Evolutionary conservation across 2,329 filamentous ascomycete species (phyloP), one percentile per base, ranked within the genome.

Genomic region (Orbilia blumenaviensis): DNA sequence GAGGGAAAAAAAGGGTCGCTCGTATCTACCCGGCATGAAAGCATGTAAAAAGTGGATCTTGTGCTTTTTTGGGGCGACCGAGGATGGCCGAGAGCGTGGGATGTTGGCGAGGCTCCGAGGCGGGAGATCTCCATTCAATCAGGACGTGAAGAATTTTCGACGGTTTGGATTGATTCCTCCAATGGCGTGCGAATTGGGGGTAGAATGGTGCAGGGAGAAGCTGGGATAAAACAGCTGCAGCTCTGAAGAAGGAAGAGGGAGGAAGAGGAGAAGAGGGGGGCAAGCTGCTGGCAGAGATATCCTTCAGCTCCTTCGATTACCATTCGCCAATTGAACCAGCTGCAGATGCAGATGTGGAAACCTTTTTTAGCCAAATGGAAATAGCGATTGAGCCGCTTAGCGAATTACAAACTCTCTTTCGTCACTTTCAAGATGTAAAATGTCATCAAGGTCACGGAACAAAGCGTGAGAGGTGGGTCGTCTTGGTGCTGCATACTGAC

Each of bases 61-160:
- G 32, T 23, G 48, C 25, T n/a, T n/a, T n/a, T n/a, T n/a, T n/a
- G n/a, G n/a, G n/a, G 29, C 9, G 36, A 41, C 7, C n/a, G 36
- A 41, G 36, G n/a, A 16, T 41, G 34, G 34, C 34, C 34, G 34
- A 25, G 16, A 60, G 14, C 34, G 18, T 46, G 18, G 38, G 36
- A 23, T 12, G 41, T 7, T 18, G 18, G 58, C 14, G 29, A 63
- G n/a, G n/a, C n/a, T n/a, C n/a, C n/a, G n/a, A n/a, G 34, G 23
- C 54, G 66, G 66, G 67, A 72, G 58, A 72, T 72, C 48, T 63
- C 58, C 36, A 63, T 56, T 71, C 66, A 64, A 46, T 50, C 21
- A 23, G n/a, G 21, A 42, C 18, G 44, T n/a, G 21, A 34, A 4
- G n/a, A 25, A 21, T 32, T 18, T 36, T 36, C 23, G 29, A 34